A percentile compares a stretch with the other conserved stretches of the same genome.
These are phyloP conservation scores for Aureobasidium musti DNA, from an alignment of 2,329 filamentous ascomycete species.

Conservation along the genomic window DNA sequence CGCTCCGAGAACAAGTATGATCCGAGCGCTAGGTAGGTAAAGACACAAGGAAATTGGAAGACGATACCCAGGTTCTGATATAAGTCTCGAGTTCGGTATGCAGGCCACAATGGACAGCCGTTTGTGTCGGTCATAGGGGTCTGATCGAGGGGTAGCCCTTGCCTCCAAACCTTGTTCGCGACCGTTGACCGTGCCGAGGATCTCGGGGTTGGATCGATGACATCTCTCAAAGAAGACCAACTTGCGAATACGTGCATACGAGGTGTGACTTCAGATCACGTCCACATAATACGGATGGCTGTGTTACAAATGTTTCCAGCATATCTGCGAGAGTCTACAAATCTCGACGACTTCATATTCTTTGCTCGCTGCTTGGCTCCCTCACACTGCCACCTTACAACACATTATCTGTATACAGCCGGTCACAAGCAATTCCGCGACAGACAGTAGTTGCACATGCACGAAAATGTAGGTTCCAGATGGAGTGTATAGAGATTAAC, in stretches of 20 bases:
- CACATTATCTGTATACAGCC: background rate
- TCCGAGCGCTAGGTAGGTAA: background rate
- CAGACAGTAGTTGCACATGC: background rate
- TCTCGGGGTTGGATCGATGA: background rate
- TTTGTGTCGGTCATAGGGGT: slow-evolving; percentile 6
- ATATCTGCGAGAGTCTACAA: background rate
- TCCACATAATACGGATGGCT: background rate
- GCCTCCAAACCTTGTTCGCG: slow-evolving; percentile 6
- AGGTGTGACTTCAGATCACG: background rate
- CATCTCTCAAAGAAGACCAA: background rate
- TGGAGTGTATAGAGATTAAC: background rate
- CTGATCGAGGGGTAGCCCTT: slow-evolving; percentile 19
- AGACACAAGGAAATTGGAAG: background rate
- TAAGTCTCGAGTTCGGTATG: background rate
- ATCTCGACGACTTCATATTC: too few species aligned
- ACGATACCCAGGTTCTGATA: background rate
- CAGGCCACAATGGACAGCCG: background rate
- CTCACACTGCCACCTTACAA: background rate
- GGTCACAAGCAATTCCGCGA: background rate
- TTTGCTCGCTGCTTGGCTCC: too few species aligned
- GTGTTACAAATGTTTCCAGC: too few species aligned
- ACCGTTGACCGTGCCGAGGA: slow-evolving; percentile 4
- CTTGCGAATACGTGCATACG: background rate
- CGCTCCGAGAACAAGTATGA: background rate
- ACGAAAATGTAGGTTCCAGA: too few species aligned